Base-by-base conservation (phyloP, 805 yeast genomes). In the Tetrapisispora nanseiensis region DNA sequence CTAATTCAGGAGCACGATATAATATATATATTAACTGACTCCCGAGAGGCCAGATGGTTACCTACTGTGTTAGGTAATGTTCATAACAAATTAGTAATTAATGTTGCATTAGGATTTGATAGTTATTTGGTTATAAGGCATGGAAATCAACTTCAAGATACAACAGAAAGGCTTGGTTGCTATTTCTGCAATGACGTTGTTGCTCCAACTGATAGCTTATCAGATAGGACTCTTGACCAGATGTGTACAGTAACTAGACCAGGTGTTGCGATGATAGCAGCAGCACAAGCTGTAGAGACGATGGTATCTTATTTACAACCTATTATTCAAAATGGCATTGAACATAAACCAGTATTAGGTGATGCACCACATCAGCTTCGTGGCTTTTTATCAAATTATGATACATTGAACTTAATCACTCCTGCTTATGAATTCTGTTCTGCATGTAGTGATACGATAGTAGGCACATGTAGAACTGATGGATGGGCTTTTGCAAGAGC, bases 241-340 rank as follows among this genome's bases (percentile, higher is more conserved):
- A 92, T 92, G 97, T 92, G 99, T 57, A 92, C 99, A 0, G 98
- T 92, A 1, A 92, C 98, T 0, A 70, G 98, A 32, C 97, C 99
- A 0, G 98, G 99, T 0, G 89, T 83, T 1, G 95, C 99, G 0
- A 66, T 83, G 52, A 66, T 86, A 63, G 97, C 97, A 0, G 75
- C 95, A 0, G 77, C 96, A 0, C 65, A 80, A 29, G 95, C 95
- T 0, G 95, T 85, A 1, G 98, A 92, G 58, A 63, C 92, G 6
- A 56, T 86, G 46, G 83, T 84, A 0, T 76, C 92, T 1, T 47
- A 85, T 0, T 52, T 86, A 31, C 97, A 90, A 58, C 4, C 28
- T 9, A 57, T 63, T 6, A 15, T 4, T 3, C 67, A 68, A 18
- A 74, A 73, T 20, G 51, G 55, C 21, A 72, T 38, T 7, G 48